phyloP scores from a whole-genome alignment of 108 stramenopile genomes.

The Skeletonema potamos region DNA sequence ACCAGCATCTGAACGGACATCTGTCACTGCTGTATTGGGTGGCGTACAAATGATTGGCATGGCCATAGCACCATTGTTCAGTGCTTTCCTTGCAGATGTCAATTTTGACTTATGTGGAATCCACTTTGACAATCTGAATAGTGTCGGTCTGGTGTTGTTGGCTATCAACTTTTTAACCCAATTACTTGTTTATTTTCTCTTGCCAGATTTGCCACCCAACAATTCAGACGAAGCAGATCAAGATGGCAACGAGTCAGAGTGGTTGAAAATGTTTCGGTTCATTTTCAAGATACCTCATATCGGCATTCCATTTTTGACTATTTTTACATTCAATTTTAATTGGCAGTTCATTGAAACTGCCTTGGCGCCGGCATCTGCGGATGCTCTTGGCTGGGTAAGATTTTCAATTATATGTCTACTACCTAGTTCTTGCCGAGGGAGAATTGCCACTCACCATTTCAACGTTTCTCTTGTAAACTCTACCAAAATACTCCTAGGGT shows the following conservation, averaged over 20 bases:
- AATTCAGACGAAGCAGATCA: slow-evolving; percentile 11
- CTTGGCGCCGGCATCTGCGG: slow-evolving; percentile 57
- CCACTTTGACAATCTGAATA: slow-evolving; percentile 63
- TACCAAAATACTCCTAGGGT: slow-evolving; percentile 1
- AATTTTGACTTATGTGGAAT: slow-evolving; percentile 26
- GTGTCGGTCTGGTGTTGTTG: slow-evolving; percentile 66
- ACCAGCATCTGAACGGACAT: slow-evolving; percentile 57
- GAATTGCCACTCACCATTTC: not conserved
- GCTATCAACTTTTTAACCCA: slow-evolving; percentile 44
- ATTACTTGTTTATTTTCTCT: slow-evolving; percentile 42
- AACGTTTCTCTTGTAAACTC: slow-evolving; percentile 1
- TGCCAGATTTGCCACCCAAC: slow-evolving; percentile 57
- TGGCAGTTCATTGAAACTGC: slow-evolving; percentile 80
- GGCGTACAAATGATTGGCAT: slow-evolving; percentile 69
- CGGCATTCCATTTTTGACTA: slow-evolving; percentile 56
- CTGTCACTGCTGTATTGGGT: slow-evolving; percentile 46
- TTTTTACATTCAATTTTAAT: slow-evolving; percentile 66
- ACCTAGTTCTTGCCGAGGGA: too few species aligned
- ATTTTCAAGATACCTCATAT: slow-evolving; percentile 34
- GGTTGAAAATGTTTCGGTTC: slow-evolving; percentile 24
- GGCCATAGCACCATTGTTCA: slow-evolving; percentile 64
- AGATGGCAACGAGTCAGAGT: slow-evolving; percentile 16
- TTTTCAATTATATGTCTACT: not conserved
- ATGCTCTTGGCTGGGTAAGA: slow-evolving; percentile 60
- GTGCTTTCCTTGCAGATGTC: slow-evolving; percentile 49